These are phyloP conservation scores for Mycosphaerelloides madeirae DNA, from an alignment of 2,329 filamentous ascomycete species.

Conservation along the genomic window DNA sequence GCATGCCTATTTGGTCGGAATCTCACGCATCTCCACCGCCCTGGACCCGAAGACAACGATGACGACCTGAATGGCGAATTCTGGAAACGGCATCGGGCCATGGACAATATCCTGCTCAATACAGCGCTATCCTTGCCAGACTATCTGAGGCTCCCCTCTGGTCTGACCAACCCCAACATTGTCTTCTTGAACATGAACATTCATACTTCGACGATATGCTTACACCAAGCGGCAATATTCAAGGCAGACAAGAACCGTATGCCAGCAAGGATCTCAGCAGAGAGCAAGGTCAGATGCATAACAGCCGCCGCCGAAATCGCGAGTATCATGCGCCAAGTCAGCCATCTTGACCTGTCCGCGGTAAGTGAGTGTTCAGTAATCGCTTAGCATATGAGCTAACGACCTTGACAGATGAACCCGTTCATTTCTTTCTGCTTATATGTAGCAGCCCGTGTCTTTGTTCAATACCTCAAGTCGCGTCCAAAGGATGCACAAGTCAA, in stretches of 20 bases:
- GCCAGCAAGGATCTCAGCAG: constrained; percentile 69
- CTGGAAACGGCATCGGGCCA: constrained; percentile 84
- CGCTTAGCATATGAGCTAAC: constrained; percentile 5
- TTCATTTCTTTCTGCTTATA: constrained; percentile 95
- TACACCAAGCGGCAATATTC: constrained; percentile 98
- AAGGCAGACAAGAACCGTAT: constrained; percentile 88
- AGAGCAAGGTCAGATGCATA: constrained; percentile 90
- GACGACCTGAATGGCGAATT: constrained; percentile 88
- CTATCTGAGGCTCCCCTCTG: constrained; percentile 71
- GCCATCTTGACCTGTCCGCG: constrained; percentile 75
- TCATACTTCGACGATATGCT: constrained; percentile 89
- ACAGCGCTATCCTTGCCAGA: constrained; percentile 78
- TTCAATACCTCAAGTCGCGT: constrained; percentile 93
- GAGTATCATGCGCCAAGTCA: constrained; percentile 91
- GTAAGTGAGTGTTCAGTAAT: constrained; percentile 51
- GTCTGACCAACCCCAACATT: constrained; percentile 73
- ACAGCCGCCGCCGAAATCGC: constrained; percentile 91
- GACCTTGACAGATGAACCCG: constrained; percentile 71
- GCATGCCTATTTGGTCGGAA: constrained; percentile 90
- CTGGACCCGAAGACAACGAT: constrained; percentile 73
- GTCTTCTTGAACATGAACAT: constrained; percentile 97
- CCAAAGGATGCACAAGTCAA: constrained; percentile 74
- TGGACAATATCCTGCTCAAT: constrained; percentile 88
- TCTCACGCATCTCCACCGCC: constrained; percentile 82
- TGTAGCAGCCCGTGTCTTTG: constrained; percentile 89